Evolutionary conservation across 805 yeast species (phyloP).

Genomic region (Candida loeiensis): DNA sequence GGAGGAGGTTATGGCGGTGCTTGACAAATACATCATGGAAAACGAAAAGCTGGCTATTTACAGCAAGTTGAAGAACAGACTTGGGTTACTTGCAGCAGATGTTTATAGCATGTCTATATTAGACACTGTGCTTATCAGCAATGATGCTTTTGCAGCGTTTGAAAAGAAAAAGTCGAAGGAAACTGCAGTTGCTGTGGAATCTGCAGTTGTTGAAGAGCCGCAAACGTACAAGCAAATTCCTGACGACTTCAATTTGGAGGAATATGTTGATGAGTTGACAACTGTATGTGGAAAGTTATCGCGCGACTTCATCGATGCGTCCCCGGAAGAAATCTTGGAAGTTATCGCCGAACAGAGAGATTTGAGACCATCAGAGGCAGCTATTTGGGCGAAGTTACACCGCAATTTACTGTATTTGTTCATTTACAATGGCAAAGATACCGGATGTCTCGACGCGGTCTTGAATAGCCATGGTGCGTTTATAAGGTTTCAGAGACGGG

Average conservation of each 20-base stretch:
- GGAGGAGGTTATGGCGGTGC: conserved; percentile 12
- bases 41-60: conserved; percentile 12
- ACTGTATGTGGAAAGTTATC: conserved; percentile 20
- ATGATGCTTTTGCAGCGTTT: conserved; percentile 20
- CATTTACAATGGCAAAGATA: conserved; percentile 28
- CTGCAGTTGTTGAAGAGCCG: too few species aligned
- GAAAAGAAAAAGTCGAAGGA: conserved; percentile 17
- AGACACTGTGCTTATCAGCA: conserved; percentile 53
- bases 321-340: conserved; percentile 14
- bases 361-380: conserved; percentile 14
- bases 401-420: conserved; percentile 31
- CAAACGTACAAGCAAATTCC: conserved; percentile 17
- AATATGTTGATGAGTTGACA: conserved; percentile 28
- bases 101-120: conserved; percentile 58
- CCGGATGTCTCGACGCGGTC: conserved; percentile 36
- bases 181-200: too few species aligned
- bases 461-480: conserved; percentile 27
- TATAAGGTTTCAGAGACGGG: conserved; percentile 16
- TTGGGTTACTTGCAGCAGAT: conserved; percentile 38
- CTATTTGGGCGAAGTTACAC: conserved; percentile 24
- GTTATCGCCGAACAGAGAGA: conserved; percentile 15
- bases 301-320: conserved; percentile 15
- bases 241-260: conserved; percentile 31
- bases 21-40: conserved; percentile 13
- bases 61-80: conserved; percentile 16